Conservation (phyloP, 345 rosid genomes). For the Populus deltoides region DNA sequence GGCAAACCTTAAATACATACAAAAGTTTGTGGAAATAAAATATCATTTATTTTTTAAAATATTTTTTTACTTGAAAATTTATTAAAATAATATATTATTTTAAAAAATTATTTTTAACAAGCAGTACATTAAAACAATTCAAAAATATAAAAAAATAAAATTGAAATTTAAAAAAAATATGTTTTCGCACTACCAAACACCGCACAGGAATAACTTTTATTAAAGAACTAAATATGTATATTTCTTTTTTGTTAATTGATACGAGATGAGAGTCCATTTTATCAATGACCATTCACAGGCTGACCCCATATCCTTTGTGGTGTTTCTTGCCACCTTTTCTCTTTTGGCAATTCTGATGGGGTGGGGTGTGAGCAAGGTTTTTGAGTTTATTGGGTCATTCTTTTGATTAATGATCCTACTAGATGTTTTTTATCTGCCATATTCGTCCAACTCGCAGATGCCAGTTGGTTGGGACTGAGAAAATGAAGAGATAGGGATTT, state of each 20-base stretch:
- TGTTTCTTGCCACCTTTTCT: background rate
- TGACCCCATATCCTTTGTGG: background rate
- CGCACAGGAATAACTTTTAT: too few species aligned
- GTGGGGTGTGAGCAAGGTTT: background rate
- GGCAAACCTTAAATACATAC: too few species aligned
- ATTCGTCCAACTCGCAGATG: background rate
- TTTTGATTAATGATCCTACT: background rate
- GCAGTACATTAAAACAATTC: rapidly evolving
- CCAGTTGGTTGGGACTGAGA: background rate
- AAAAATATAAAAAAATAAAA: too few species aligned
- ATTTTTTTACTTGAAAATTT: too few species aligned
- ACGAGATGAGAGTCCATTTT: too few species aligned
- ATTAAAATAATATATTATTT: too few species aligned
- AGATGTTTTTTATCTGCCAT: background rate
- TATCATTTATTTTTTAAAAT: too few species aligned
- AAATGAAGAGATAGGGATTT: background rate
- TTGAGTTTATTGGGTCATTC: background rate
- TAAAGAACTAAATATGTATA: too few species aligned
- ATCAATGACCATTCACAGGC: background rate
- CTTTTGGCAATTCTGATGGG: background rate
- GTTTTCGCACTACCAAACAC: rapidly evolving
- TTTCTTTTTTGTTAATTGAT: too few species aligned
- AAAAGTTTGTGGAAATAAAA: too few species aligned
- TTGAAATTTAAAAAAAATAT: too few species aligned
- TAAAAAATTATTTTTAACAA: too few species aligned